Evolutionary conservation across 2,329 filamentous ascomycete genomes (phyloP).

Genomic region (Penicillium sp.): DNA sequence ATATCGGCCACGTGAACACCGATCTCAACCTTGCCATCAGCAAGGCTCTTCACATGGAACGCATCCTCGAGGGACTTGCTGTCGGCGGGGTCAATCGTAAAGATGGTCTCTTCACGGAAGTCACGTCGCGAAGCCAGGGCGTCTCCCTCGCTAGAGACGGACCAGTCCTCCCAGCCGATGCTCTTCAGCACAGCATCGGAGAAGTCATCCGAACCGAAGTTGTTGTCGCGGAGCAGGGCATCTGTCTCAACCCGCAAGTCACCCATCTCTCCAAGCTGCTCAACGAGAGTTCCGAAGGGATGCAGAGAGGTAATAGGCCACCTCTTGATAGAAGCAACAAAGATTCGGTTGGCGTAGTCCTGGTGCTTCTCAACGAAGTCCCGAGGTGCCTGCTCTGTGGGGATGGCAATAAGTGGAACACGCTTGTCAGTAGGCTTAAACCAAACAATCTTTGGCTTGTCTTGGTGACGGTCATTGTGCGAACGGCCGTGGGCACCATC

Average conservation of each 20-base stretch:
- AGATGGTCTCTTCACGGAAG: slow-evolving; percentile 82
- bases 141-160: slow-evolving; percentile 78
- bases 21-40: slow-evolving; percentile 85
- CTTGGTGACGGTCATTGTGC: slow-evolving; percentile 80
- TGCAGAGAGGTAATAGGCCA: slow-evolving; percentile 99
- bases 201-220: slow-evolving; percentile 96
- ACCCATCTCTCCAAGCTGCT: slow-evolving; percentile 95
- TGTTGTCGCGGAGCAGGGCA: slow-evolving; percentile 94
- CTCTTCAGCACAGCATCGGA: slow-evolving; percentile 94
- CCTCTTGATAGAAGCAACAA: slow-evolving; percentile 97
- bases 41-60: slow-evolving; percentile 81
- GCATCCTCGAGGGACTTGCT: slow-evolving; percentile 88
- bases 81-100: slow-evolving; percentile 89
- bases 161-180: slow-evolving; percentile 90
- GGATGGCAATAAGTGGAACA: slow-evolving; percentile 95
- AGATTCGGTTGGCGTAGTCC: slow-evolving; percentile 95
- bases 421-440: slow-evolving; percentile 99
- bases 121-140: slow-evolving; percentile 76
- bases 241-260: slow-evolving; percentile 97
- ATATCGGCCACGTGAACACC: slow-evolving; percentile 95
- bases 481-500: slow-evolving; percentile 73
- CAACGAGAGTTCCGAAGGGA: slow-evolving; percentile 94
- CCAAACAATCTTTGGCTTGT: slow-evolving; percentile 99
- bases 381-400: slow-evolving; percentile 92
- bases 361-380: slow-evolving; percentile 99